phyloP scores from a whole-genome alignment of 1,139 yeast genomes.

The Protomyces pachydermus region DNA sequence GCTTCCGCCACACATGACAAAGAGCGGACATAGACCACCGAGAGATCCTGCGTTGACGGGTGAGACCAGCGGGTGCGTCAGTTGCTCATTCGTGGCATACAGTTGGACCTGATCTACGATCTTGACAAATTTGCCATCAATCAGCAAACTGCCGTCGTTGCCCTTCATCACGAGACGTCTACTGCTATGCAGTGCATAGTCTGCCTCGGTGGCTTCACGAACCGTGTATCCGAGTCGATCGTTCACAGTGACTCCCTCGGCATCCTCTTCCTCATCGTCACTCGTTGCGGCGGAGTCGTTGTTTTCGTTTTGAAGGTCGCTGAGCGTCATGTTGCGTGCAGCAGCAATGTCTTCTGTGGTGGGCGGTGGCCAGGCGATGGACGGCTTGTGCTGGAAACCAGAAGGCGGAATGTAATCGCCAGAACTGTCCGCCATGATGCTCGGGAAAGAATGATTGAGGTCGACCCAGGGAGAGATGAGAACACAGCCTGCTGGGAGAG shows the following conservation, averaged over 20 bases:
- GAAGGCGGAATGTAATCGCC: constrained; percentile 32
- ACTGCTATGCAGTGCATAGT: not conserved
- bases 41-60: constrained; percentile 25
- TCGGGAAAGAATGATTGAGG: constrained; percentile 32
- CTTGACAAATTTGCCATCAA: constrained; percentile 10
- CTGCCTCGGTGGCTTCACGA: not conserved
- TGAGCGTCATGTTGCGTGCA: constrained; percentile 1
- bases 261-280: not conserved
- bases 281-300: not conserved
- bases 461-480: constrained; percentile 33
- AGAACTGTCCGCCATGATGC: constrained; percentile 28
- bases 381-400: constrained; percentile 27
- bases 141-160: constrained; percentile 15
- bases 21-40: constrained; percentile 27
- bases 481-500: constrained; percentile 33
- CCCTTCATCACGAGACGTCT: constrained; percentile 5
- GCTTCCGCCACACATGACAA: constrained; percentile 25
- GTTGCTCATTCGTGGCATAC: constrained; percentile 26
- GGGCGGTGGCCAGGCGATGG: constrained; percentile 27
- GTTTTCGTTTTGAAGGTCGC: not conserved
- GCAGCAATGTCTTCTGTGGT: constrained; percentile 21
- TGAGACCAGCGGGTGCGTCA: constrained; percentile 27
- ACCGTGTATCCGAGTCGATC: constrained; percentile 9
- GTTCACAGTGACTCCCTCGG: constrained; percentile 3
- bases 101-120: constrained; percentile 26